Evolutionary conservation across 2,329 filamentous ascomycete species (phyloP), one percentile per base, ranked within the genome.

Genomic region (Trichoderma asperellum): DNA sequence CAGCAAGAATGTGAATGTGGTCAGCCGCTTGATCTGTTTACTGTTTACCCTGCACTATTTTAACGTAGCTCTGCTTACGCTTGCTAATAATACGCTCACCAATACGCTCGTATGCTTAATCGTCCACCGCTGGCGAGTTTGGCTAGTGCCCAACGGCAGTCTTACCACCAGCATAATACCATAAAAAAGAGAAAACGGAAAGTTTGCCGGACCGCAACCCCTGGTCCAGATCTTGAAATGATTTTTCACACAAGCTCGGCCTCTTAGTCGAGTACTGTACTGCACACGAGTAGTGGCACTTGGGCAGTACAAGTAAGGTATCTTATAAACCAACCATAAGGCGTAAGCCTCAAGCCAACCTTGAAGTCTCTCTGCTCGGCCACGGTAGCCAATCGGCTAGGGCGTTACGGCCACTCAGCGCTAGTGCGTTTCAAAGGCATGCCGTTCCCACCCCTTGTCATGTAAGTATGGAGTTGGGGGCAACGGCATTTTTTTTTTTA

Each of bases 401-500:
- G 24, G 67, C 67, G 67, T 40, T 29, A 43, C 18, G 57, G 24
- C 60, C 65, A 61, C 16, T 21, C 43, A 69, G 60, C 59, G 60
- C 53, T 69, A 64, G 67, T 53, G 68, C 61, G 68, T 69, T 69
- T 69, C 68, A 68, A 21, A 65, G 53, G 53, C 37, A 63, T 52
- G 67, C 24, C 29, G 61, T 43, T 24, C 68, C 68, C 40, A 43
- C 59, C 61, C 34, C 14, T 24, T 21, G 32, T 47, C 56, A 37
- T 49, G 47, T 24, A 49, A 49, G 47, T 49, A 52, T 18, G 52
- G 27, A 57, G 35, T 24, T 32, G 59, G 64, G 64, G 64, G 64
- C 21, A 66, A 66, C 37, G 40, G 27, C 47, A 12, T 4, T 49
- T 47, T 49, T 49, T 24, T 49, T 10, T 18, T 21, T 24, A 24